Base-by-base conservation (phyloP, 768 basidiomycete genomes). In the Auriscalpium orientale region DNA sequence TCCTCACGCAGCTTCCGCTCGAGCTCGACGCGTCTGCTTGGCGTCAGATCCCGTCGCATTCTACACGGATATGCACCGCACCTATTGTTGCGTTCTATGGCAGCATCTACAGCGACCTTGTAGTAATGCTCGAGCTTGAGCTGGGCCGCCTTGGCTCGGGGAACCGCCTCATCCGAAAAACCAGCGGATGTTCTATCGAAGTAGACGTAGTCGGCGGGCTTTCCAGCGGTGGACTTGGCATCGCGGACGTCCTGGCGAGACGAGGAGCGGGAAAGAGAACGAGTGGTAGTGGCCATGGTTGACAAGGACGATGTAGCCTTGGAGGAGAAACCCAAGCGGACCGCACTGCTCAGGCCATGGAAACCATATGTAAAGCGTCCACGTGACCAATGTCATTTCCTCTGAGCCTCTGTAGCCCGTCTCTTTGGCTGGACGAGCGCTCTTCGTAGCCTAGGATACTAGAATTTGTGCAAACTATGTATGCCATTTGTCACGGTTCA, bases 111-210 rank as follows among this genome's bases (percentile, higher is more conserved):
- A 1, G 91, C 91, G 43, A 97, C 86, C 71, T 98, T 97, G 74
- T 98, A 99, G 68, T 86, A 97, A 68, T 95, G 87, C 72, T 98
- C 97, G 52, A 98, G 79, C 72, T 95, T 97, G 72, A 98, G 76
- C 70, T 97, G 94, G 2, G 95, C 95, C 43, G 82, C 83, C 70
- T 93, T 95, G 13, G 91, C 90, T 61, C 87, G 86, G 46, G 91
- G 85, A 60, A 86, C 70, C 15, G 90, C 85, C 58, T 88, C 83
- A 53, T 91, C 86, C 7, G 89, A 88, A 70, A 95, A 91, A 38
- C 81, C 81, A 50, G 75, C 69, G 2, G 86, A 80, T 46, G 80
- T 86, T 58, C 95, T 81, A 63, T 95, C 87, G 70, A 99, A 99
- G 73, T 90, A 91, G 49, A 97, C 92, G 75, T 98, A 95, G 79